Evolutionary conservation across 192 early-diverging fungal species (phyloP).

Genomic region (Umbelopsis isabellina): DNA sequence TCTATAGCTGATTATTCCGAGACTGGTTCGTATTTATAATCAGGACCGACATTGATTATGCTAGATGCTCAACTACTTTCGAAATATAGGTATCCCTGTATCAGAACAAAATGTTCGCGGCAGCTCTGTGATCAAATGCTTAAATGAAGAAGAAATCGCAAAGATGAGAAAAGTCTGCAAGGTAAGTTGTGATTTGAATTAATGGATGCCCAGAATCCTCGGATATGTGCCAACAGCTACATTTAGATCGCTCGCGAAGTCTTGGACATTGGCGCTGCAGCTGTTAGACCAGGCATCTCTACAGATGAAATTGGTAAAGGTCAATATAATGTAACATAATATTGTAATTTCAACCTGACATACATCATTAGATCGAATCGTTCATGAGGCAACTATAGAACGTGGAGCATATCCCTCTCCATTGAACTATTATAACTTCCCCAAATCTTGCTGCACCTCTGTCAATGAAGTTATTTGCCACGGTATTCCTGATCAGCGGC

Average conservation of each 20-base stretch:
- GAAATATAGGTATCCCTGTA: conserved; percentile 64
- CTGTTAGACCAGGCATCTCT: conserved; percentile 82
- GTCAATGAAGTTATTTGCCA: conserved; percentile 89
- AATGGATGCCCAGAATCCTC: neutral
- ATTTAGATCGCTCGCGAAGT: conserved; percentile 87
- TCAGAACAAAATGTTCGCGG: conserved; percentile 77
- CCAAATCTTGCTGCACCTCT: conserved; percentile 92
- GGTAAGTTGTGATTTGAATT: conserved; percentile 40
- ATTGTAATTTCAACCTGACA: neutral
- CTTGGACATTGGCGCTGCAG: conserved; percentile 82
- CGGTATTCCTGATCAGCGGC: conserved; percentile 94
- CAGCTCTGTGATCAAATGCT: conserved; percentile 66
- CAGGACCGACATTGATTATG: neutral
- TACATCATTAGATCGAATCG: conserved; percentile 70
- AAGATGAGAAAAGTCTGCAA: conserved; percentile 79
- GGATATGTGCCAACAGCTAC: neutral
- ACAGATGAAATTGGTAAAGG: conserved; percentile 83
- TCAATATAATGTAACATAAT: neutral
- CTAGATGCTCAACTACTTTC: neutral
- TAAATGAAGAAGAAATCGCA: conserved; percentile 76
- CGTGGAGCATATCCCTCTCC: conserved; percentile 95
- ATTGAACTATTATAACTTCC: conserved; percentile 95
- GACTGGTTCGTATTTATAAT: conserved; percentile 13
- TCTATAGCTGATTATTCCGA: conserved; percentile 32
- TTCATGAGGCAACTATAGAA: conserved; percentile 93